Evolutionary conservation across 345 rosid species (phyloP), one percentile per base, ranked within the genome.

Genomic region (Eutrema heterophyllum): DNA sequence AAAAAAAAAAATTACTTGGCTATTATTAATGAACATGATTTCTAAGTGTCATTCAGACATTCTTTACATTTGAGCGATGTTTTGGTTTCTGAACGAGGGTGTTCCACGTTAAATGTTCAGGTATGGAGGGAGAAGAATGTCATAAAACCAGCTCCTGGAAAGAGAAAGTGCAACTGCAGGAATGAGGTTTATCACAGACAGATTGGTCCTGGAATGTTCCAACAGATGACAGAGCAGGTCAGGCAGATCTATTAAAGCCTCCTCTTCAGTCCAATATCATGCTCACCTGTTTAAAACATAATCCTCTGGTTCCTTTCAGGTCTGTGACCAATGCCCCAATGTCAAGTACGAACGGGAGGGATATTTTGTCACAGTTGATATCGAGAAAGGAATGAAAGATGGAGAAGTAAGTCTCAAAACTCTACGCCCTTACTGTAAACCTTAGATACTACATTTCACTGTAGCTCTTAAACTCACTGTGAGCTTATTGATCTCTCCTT

Each of bases 161-260:
- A 92, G 84, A 79, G 99, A 77, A 86, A 83, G 26, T 96, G 99
- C 71, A 92, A 96, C 78, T 96, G 99, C 79, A 90, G 96, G 83
- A 92, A 96, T 80, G 97, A 96, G 83, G 95, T 96, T 66, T 92
- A 92, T 64, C 99, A 92, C 83, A 89, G 82, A 81, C 99, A 96
- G 85, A 89, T 96, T 78, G 99, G 98, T 80, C 99, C 99, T 5
- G 98, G 99, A 66, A 96, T 96, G 98, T 96, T 90, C 82, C 99
- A 96, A 74, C 99, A 96, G 81, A 96, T 92, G 98, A 92, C 98
- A 27, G 97, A 96, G 69, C 89, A 89, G 98, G 99, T 91, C 76
- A 39, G 14, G 6, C 29, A 3, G 3, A 41, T 26, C 44, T 30
- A 3, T 40, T 65, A 4, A 30, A 56, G 62, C 49, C 4, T 77